Percentiles rank a stretch among this genome's conserved stretches.
phyloP scores from a whole-genome alignment of 306 rosid genomes.

The Malus orientalis region DNA sequence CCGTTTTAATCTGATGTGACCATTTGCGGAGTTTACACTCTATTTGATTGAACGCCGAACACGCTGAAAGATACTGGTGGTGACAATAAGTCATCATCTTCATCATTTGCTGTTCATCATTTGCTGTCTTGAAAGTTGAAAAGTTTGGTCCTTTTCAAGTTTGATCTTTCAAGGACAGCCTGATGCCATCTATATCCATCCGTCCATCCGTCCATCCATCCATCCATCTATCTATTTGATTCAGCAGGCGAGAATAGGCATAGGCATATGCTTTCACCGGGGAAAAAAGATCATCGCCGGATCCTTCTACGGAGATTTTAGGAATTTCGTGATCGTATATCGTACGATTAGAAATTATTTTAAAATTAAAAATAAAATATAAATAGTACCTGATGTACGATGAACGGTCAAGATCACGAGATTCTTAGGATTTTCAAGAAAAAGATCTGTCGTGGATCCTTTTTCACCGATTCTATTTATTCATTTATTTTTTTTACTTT shows the following conservation, averaged over 20 bases:
- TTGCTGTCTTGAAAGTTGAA: neutral
- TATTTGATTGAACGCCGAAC: neutral
- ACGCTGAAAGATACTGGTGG: neutral
- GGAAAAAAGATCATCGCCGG: too few species aligned
- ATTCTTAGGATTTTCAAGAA: too few species aligned
- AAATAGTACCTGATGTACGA: too few species aligned
- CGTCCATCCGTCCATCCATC: neutral
- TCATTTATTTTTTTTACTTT: too few species aligned
- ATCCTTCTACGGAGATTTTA: rapidly evolving
- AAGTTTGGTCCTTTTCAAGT: neutral
- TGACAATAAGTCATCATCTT: neutral
- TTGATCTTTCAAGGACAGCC: neutral
- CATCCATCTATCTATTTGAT: neutral
- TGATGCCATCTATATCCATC: neutral
- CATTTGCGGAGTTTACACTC: neutral
- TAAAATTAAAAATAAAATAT: too few species aligned
- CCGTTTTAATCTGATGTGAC: neutral
- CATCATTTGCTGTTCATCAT: neutral
- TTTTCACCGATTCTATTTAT: neutral
- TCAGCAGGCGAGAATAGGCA: neutral
- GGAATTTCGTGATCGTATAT: too few species aligned
- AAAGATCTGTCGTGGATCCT: too few species aligned
- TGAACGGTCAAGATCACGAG: too few species aligned
- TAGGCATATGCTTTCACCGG: neutral
- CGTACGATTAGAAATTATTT: too few species aligned